These are phyloP conservation scores for Xylariaceae sp. DNA, from an alignment of 2,329 filamentous ascomycete species.

Conservation along the genomic window DNA sequence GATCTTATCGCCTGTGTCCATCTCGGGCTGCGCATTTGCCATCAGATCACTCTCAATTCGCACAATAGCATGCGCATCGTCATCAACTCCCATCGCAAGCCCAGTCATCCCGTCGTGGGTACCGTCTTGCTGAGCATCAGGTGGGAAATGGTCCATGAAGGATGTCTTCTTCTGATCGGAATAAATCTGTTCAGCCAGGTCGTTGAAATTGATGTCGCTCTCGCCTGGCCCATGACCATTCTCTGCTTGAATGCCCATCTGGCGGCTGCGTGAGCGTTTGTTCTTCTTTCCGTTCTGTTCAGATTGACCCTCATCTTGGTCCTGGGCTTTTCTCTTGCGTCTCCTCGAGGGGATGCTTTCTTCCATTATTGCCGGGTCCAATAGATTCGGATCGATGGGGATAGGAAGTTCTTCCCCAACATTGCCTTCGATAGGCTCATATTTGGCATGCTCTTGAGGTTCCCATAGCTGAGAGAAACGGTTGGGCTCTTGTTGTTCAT, in stretches of 20 bases:
- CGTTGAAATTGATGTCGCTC: conserved; percentile 18
- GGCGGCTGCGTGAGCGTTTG: conserved; percentile 12
- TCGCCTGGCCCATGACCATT: neutral
- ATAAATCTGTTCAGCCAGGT: conserved; percentile 25
- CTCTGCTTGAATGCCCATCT: neutral
- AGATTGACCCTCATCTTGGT: conserved; percentile 3
- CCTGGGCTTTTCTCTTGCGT: conserved; percentile 13
- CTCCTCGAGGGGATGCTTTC: conserved; percentile 6
- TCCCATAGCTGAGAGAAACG: conserved; percentile 13
- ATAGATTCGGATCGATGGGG: neutral
- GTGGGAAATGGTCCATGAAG: neutral
- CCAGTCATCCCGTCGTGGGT: too few relatives aligned
- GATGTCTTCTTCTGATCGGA: conserved; percentile 17
- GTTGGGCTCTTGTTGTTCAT: conserved; percentile 2
- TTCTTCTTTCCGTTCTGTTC: conserved; percentile 17
- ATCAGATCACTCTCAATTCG: neutral
- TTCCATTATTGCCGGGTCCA: neutral
- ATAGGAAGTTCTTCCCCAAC: neutral
- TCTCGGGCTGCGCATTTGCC: neutral
- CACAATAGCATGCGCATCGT: conserved; percentile 3
- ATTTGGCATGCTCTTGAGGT: conserved; percentile 9
- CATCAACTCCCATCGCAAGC: neutral
- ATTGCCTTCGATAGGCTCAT: conserved; percentile 5
- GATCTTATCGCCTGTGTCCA: conserved; percentile 1
- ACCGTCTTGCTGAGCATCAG: neutral